Percentiles rank a stretch among this genome's conserved stretches.
phyloP scores from a whole-genome alignment of 2,329 filamentous ascomycete species.

The Fusarium euwallaceae region DNA sequence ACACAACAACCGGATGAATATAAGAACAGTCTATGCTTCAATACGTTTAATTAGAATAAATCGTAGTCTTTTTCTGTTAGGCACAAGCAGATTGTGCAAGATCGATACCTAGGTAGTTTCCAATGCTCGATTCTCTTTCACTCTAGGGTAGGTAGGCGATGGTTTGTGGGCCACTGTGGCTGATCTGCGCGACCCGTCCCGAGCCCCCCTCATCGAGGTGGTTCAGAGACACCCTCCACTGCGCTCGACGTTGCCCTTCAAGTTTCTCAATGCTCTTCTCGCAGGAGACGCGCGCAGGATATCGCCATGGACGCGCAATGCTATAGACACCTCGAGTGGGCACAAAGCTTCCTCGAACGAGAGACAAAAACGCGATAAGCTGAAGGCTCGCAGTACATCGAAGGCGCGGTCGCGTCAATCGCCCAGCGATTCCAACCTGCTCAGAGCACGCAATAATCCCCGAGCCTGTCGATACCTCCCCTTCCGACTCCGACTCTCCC shows the following conservation, averaged over 20 bases:
- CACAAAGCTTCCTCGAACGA: neutral
- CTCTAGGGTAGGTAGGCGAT: neutral
- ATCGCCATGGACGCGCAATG: neutral
- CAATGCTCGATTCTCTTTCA: neutral
- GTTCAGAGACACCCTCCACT: neutral
- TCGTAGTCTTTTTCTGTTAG: too few relatives aligned
- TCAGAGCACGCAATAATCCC: neutral
- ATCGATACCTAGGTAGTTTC: too few relatives aligned
- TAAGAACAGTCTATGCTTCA: too few relatives aligned
- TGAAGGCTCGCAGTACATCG: neutral
- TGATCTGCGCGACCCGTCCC: neutral
- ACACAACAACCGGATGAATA: too few relatives aligned
- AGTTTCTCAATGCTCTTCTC: fast-evolving
- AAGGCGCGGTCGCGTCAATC: neutral
- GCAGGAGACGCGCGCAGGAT: neutral
- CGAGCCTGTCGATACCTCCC: fast-evolving
- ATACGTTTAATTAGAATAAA: too few relatives aligned
- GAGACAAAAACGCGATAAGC: neutral
- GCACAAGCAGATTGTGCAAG: too few relatives aligned
- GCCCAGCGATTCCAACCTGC: neutral
- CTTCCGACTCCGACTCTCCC: neutral
- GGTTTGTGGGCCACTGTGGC: neutral
- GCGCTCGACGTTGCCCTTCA: fast-evolving
- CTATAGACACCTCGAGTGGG: neutral
- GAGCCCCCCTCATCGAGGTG: neutral